Evolutionary conservation across 2,329 filamentous ascomycete genomes (phyloP), one percentile per base, ranked within the genome.

Genomic region (Thielaviopsis cerberus): DNA sequence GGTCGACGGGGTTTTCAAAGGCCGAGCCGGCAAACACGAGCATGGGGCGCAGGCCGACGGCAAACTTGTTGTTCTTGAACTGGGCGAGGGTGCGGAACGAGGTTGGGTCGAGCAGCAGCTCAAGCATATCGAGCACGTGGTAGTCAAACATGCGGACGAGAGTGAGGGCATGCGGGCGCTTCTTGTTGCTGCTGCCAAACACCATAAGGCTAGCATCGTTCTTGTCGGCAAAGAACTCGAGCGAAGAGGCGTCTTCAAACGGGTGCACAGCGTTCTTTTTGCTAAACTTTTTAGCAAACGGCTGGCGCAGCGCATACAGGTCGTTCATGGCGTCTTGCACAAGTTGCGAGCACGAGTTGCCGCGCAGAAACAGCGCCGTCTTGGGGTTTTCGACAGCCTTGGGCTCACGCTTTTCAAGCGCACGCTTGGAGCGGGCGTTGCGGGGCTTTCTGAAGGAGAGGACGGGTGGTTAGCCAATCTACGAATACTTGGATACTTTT

Each of bases 211-310:
- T 86, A 66, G 87, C 83, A 70, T 98, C 92, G 73, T 98, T 98
- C 76, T 97, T 98, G 68, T 90, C 83, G 62, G 85, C 85, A 75
- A 98, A 90, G 75, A 98, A 98, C 72, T 96, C 88, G 64, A 97
- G 79, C 57, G 86, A 91, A 26, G 84, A 76, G 63, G 86, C 74
- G 69, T 94, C 89, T 70, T 96, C 91, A 71, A 98, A 98, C 1
- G 92, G 92, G 71, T 92, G 89, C 65, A 95, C 85, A 64, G 82
- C 78, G 72, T 98, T 98, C 76, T 97, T 97, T 79, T 97, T 98
- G 72, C 82, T 87, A 74, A 98, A 95, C 64, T 90, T 89, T 71
- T 94, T 85, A 63, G 84, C 83, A 62, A 91, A 78, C 1, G 90
- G 89, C 66, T 86, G 83, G 65, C 91, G 90, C 67, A 98, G 76